Conservation (phyloP, 179 eudicot species). For the Pouteria campechiana region DNA sequence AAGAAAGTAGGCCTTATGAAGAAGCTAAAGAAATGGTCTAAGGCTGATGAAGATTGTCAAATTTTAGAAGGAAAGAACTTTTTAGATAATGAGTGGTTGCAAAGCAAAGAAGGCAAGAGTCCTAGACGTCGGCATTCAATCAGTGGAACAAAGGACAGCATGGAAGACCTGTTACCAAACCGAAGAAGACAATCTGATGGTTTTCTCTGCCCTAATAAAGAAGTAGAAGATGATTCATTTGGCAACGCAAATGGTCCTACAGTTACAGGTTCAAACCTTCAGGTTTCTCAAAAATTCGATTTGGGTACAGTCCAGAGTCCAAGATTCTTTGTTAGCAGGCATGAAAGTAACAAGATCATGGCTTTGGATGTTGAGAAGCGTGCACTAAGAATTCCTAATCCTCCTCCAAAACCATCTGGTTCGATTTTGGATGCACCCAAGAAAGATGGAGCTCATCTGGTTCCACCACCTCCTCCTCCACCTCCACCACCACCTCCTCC, state of each 20-base stretch:
- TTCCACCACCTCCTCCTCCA: conserved; percentile 39
- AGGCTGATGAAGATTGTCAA: conserved; percentile 40
- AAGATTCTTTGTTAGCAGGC: conserved; percentile 9
- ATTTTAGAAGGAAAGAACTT: conserved; percentile 13
- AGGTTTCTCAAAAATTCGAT: conserved; percentile 21
- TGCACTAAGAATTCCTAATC: conserved; percentile 61
- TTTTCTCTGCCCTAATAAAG: conserved; percentile 41
- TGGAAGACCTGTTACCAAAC: conserved; percentile 28
- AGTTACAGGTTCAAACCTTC: too few species aligned
- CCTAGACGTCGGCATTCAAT: conserved; percentile 51
- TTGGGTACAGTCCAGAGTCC: conserved; percentile 9
- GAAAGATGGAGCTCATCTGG: conserved; percentile 15
- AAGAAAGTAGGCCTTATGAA: conserved; percentile 34
- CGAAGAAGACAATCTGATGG: conserved; percentile 64
- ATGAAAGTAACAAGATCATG: conserved; percentile 16
- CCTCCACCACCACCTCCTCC: conserved; percentile 83
- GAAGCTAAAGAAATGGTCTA: conserved; percentile 50
- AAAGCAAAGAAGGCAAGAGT: conserved; percentile 11
- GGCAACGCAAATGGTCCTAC: too few species aligned
- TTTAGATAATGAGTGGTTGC: conserved; percentile 14
- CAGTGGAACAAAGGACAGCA: conserved; percentile 45
- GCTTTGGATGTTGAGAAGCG: conserved; percentile 46
- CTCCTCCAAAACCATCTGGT: conserved; percentile 74
- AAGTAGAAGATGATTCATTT: conserved; percentile 23
- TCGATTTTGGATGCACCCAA: conserved; percentile 9